Evolutionary conservation across 2,329 filamentous ascomycete genomes (phyloP), one percentile per base, ranked within the genome.

Genomic region (Fusarium ambrosium): DNA sequence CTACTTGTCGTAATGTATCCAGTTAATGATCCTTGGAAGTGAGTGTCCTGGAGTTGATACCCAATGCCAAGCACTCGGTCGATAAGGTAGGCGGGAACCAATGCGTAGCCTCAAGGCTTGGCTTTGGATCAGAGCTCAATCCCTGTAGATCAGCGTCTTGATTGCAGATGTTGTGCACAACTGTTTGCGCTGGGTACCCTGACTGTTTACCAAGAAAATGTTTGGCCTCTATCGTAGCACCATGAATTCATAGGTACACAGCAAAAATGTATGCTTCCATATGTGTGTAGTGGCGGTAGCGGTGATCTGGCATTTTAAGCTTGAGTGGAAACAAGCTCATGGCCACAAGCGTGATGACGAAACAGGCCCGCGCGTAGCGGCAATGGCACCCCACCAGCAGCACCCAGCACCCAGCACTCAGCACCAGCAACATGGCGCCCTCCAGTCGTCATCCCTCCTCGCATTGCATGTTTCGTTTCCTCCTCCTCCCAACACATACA

Each of bases 321-420:
- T 66, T 74, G 53, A 53, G 45, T 63, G 43, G 55, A 74, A 74
- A 74, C 72, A 74, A 74, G 72, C 72, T 75, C 72, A 75, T 70
- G n/a, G 63, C 66, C 63, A 43, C 39, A 74, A 53, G 72, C 62
- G 60, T 70, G 60, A 74, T 74, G 72, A 74, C 72, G 72, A 74
- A 74, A 75, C 66, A 68, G 66, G 51, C 60, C 72, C 62, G 59
- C 69, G 55, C 65, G 65, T 62, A 73, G 62, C 61, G 63, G 55
- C n/a, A 64, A 43, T 60, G 41, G 59, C 69, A 70, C 72, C 72
- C 75, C 72, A 70, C 63, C 64, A 51, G 24, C 8, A 51, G 24
- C 45, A 24, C 45, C 45, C 27, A 24, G n/a, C n/a, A n/a, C n/a
- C n/a, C 22, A 24, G 4, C 45, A 51, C 16, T 14, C 14, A 24